Evolutionary conservation across 1,139 yeast genomes (phyloP).

Genomic region (Pichia sp.): DNA sequence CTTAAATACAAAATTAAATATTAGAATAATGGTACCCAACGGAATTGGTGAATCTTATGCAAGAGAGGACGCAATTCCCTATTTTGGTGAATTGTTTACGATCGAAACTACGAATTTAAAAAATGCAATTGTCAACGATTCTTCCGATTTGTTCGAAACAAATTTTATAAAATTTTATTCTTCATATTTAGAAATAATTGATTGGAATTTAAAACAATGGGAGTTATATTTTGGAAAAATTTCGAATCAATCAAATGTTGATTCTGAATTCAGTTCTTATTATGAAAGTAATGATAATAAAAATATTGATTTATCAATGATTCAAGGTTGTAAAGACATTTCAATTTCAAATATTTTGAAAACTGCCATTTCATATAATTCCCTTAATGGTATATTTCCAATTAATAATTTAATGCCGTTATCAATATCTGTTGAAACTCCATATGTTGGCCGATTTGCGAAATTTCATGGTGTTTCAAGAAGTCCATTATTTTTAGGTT

Average conservation of each 20-base stretch:
- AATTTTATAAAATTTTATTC: constrained; percentile 54
- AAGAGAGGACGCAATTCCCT: constrained; percentile 77
- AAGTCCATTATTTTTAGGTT: constrained; percentile 48
- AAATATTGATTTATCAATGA: not conserved
- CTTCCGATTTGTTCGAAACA: constrained; percentile 10
- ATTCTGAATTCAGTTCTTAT: not conserved
- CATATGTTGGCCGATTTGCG: constrained; percentile 37
- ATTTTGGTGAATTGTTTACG: constrained; percentile 77
- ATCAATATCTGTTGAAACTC: constrained; percentile 42
- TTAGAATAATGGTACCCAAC: constrained; percentile 70
- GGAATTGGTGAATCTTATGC: constrained; percentile 77
- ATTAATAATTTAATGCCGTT: constrained; percentile 32
- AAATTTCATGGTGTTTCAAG: constrained; percentile 37
- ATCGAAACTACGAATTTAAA: constrained; percentile 15
- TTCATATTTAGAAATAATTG: constrained; percentile 59
- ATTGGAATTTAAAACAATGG: constrained; percentile 79
- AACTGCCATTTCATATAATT: constrained; percentile 33
- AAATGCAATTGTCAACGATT: not conserved
- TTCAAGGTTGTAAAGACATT: constrained; percentile 4
- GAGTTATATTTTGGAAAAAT: constrained; percentile 46
- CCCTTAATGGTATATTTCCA: constrained; percentile 28
- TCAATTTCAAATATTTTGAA: constrained; percentile 21
- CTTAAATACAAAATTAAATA: not conserved
- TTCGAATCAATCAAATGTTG: constrained; percentile 7
- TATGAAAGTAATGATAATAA: not conserved